Evolutionary conservation across 768 basidiomycete genomes (phyloP), one percentile per base, ranked within the genome.

Genomic region (Trametes punicea): DNA sequence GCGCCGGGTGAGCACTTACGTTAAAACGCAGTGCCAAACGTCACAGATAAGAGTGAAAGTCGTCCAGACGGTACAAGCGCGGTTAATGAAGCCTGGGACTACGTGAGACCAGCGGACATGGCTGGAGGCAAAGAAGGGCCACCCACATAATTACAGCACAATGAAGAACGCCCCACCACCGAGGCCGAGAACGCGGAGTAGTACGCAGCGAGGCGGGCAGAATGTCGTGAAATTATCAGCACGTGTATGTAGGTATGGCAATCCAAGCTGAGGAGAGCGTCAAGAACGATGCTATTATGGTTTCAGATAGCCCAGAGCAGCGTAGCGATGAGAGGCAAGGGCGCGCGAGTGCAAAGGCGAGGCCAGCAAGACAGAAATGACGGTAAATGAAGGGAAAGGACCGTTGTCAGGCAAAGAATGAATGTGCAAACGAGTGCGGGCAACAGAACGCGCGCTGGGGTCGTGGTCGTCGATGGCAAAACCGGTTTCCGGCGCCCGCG

Each of bases 161-260:
- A 59, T 54, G 57, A 59, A 58, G 23, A 39, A 31, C 57, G 51
- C 41, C 47, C 21, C 41, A 46, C 36, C n/a, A n/a, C 13, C 57
- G 33, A 52, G 51, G 57, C 51, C 57, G 45, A 59, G 57, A 54
- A 39, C 57, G 47, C 56, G 56, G 51, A 41, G 50, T 21, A 27
- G 47, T 23, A 29, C 27, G 41, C 36, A 44, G 39, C 51, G 41
- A 52, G 51, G 62, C 53, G 59, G 47, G 61, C 23, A 31, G 26
- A 15, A 45, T 55, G 60, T 61, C 55, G 63, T 61, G 44, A 56
- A 60, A 53, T 56, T 41, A 64, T 59, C 60, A 61, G 57, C 63
- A 64, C 63, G 63, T 61, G 63, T 55, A 39, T 51, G 62, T 56
- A 62, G 59, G 62, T 45, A 60, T 54, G 62, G 56, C 46, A 29